These are phyloP conservation scores for Theileria equi DNA, from an alignment of 169 alveolate genomes.

Conservation along the genomic window DNA sequence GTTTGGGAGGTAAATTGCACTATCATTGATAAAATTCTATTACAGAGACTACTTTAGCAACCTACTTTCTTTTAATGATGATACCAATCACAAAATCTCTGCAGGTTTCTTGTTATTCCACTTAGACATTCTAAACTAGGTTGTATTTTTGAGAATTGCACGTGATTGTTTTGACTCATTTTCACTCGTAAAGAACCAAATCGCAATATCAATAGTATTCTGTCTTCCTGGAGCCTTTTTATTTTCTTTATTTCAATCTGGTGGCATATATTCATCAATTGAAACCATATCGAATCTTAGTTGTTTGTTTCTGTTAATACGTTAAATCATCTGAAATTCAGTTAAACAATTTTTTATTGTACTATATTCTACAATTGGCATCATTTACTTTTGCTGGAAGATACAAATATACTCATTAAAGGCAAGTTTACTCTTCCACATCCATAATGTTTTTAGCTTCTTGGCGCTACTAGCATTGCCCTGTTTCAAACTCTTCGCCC, in stretches of 20 bases:
- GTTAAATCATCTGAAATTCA: background rate
- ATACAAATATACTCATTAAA: conserved; percentile 48
- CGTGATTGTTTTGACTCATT: conserved; percentile 51
- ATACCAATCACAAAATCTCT: conserved; percentile 20
- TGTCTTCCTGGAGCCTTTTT: conserved; percentile 57
- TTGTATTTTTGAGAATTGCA: conserved; percentile 37
- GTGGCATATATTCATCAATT: background rate
- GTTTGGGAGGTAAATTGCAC: conserved; percentile 22
- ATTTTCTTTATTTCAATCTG: background rate
- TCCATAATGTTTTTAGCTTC: conserved; percentile 15
- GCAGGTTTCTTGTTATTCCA: background rate
- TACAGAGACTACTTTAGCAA: background rate
- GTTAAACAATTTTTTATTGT: conserved; percentile 32
- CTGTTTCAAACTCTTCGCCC: conserved; percentile 65
- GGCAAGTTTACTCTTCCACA: background rate
- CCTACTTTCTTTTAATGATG: conserved; percentile 4
- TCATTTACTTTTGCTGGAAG: conserved; percentile 57
- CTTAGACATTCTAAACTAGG: background rate
- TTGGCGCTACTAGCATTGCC: conserved; percentile 59
- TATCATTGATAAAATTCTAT: background rate
- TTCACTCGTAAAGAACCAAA: conserved; percentile 33
- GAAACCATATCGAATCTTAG: too few relatives aligned
- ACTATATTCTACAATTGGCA: conserved; percentile 54
- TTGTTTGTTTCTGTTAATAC: background rate
- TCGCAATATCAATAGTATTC: conserved; percentile 40